Conservation (phyloP, 2,329 filamentous ascomycete genomes). For the Neofusicoccum sp. region DNA sequence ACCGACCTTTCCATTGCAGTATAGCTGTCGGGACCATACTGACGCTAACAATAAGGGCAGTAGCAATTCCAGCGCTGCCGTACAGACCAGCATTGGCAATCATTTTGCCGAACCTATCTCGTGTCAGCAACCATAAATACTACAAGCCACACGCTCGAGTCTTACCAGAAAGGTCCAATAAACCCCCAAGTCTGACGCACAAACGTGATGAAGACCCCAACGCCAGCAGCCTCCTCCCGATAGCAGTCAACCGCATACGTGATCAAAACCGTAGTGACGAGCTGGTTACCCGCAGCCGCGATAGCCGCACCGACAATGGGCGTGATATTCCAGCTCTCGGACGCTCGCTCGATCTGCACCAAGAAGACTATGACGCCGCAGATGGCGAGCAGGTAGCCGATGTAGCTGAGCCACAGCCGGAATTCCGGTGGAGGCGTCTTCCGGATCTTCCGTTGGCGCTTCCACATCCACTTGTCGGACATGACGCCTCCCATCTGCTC, state of each 20-base stretch:
- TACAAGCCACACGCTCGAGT: not conserved
- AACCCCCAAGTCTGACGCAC: slow-evolving; percentile 53
- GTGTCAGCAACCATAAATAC: not conserved
- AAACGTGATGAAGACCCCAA: slow-evolving; percentile 64
- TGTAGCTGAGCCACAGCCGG: slow-evolving; percentile 60
- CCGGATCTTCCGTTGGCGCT: slow-evolving; percentile 38
- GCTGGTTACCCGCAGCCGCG: slow-evolving; percentile 59
- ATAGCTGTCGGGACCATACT: slow-evolving; percentile 23
- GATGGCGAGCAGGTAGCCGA: slow-evolving; percentile 54
- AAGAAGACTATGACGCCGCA: slow-evolving; percentile 59
- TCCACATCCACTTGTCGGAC: slow-evolving; percentile 58
- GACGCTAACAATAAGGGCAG: slow-evolving; percentile 27
- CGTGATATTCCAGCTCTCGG: slow-evolving; percentile 57
- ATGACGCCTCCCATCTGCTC: slow-evolving; percentile 60
- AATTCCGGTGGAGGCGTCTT: slow-evolving; percentile 50
- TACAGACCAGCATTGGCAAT: slow-evolving; percentile 38
- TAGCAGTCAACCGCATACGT: slow-evolving; percentile 65
- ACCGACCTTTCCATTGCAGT: not conserved
- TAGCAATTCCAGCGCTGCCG: slow-evolving; percentile 35
- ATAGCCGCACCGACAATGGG: slow-evolving; percentile 59
- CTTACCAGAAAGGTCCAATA: slow-evolving; percentile 44
- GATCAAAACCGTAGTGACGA: slow-evolving; percentile 62
- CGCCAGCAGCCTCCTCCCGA: slow-evolving; percentile 53
- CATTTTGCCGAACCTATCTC: slow-evolving; percentile 37
- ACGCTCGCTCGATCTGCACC: slow-evolving; percentile 52